phyloP scores from a whole-genome alignment of 192 early-diverging fungal genomes.

The Rhizophagus prolifer region DNA sequence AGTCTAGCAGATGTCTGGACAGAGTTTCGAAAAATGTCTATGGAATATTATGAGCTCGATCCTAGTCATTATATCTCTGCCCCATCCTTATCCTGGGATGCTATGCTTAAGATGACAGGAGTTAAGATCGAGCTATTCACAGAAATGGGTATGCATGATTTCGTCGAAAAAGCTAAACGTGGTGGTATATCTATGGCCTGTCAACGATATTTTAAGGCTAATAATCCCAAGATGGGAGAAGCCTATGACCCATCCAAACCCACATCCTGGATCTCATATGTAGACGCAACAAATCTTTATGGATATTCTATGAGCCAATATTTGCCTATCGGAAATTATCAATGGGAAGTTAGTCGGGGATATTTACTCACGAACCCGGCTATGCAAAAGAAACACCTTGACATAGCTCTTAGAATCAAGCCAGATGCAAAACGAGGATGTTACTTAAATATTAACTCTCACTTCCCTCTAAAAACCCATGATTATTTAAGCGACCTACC shows the following conservation, averaged over 20 bases:
- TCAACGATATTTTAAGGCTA: slow-evolving; percentile 13
- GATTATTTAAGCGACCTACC: neutral
- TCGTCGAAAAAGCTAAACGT: neutral
- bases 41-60: too few species aligned
- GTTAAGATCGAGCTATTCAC: too few species aligned
- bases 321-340: slow-evolving; percentile 11
- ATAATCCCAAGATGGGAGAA: neutral
- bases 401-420: neutral
- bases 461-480: neutral
- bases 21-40: too few species aligned
- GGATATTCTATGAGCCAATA: slow-evolving; percentile 9
- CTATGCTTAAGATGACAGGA: too few species aligned
- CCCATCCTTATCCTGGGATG: too few species aligned
- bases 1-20: neutral
- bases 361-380: neutral
- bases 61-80: too few species aligned
- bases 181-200: neutral
- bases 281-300: neutral
- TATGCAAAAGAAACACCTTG: slow-evolving; percentile 5
- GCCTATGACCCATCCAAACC: slow-evolving; percentile 5
- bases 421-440: neutral
- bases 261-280: neutral
- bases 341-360: neutral
- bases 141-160: neutral
- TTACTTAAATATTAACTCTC: neutral